Evolutionary conservation across 2,329 filamentous ascomycete species (phyloP).

Genomic region (Graphilbum sp.): DNA sequence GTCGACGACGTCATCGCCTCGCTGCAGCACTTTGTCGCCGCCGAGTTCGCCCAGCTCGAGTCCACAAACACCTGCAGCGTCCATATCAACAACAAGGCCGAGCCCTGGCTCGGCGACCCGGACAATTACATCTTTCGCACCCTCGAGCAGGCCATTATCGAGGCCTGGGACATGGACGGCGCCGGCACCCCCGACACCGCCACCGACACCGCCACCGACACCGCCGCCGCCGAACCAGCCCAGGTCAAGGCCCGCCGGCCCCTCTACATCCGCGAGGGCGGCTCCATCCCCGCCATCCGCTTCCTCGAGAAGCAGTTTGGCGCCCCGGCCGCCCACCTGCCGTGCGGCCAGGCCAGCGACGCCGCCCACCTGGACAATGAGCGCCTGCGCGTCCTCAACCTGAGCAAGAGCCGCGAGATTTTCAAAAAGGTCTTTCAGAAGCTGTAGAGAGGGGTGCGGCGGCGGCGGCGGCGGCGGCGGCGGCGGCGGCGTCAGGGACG

Average conservation of each 20-base stretch:
- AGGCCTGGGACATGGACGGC: conserved; percentile 56
- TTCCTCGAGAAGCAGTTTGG: conserved; percentile 90
- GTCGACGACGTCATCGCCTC: conserved; percentile 57
- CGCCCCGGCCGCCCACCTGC: conserved; percentile 80
- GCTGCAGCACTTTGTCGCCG: conserved; percentile 63
- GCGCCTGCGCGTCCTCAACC: conserved; percentile 69
- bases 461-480: too few species aligned
- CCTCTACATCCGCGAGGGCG: conserved; percentile 88
- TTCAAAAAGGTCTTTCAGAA: conserved; percentile 72
- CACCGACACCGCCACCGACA: conserved; percentile 10
- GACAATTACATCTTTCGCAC: conserved; percentile 83
- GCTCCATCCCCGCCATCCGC: conserved; percentile 83
- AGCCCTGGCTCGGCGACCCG: conserved; percentile 90
- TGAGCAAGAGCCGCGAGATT: conserved; percentile 84
- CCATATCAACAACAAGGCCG: conserved; percentile 80
- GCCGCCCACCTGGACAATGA: conserved; percentile 92
- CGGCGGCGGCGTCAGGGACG: too few species aligned
- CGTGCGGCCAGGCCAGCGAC: conserved; percentile 89
- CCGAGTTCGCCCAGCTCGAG: conserved; percentile 48
- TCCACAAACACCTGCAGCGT: conserved; percentile 70
- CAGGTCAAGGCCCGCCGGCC: conserved; percentile 34
- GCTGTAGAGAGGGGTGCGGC: conserved; percentile 28
- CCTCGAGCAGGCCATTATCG: conserved; percentile 68
- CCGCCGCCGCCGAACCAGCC: neutral
- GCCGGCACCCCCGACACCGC: too few species aligned